Evolutionary conservation across 106 monocot genomes (phyloP).

Genomic region (Vanilla planifolia): DNA sequence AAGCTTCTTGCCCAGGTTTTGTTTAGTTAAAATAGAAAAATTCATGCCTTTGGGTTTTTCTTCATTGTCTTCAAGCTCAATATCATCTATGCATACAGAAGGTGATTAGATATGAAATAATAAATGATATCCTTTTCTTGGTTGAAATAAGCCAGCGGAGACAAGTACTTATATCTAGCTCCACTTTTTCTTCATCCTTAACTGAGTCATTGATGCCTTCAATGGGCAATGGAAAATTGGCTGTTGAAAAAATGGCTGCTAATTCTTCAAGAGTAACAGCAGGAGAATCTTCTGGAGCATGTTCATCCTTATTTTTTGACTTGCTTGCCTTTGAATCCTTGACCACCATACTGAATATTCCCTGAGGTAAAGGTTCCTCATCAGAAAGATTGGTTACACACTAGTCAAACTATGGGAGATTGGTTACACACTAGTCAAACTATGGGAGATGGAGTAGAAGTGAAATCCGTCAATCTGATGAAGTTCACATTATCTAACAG

Average conservation of each 20-base stretch:
- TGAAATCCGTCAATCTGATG: too few relatives aligned
- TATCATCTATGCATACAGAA: slow-evolving; percentile 48
- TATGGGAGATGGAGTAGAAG: too few relatives aligned
- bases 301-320: slow-evolving; percentile 30
- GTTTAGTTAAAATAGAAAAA: slow-evolving; percentile 40
- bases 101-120: not conserved
- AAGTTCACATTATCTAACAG: too few relatives aligned
- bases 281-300: slow-evolving; percentile 16
- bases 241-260: slow-evolving; percentile 36
- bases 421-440: too few relatives aligned
- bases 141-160: slow-evolving; percentile 4
- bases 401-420: too few relatives aligned
- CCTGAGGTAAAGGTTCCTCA: slow-evolving; percentile 28
- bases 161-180: slow-evolving; percentile 52
- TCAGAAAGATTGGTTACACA: too few relatives aligned
- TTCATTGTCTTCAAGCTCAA: slow-evolving; percentile 47
- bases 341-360: slow-evolving; percentile 40
- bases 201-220: slow-evolving; percentile 17
- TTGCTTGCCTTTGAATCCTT: slow-evolving; percentile 58
- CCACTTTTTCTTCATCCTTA: slow-evolving; percentile 29
- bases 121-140: not conserved
- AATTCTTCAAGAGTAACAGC: slow-evolving; percentile 28
- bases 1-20: slow-evolving; percentile 50
- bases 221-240: slow-evolving; percentile 28
- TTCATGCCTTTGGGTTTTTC: slow-evolving; percentile 46